These are phyloP conservation scores for Zea luxurians DNA, from an alignment of 176 grass and related monocot genomes.

Conservation along the genomic window DNA sequence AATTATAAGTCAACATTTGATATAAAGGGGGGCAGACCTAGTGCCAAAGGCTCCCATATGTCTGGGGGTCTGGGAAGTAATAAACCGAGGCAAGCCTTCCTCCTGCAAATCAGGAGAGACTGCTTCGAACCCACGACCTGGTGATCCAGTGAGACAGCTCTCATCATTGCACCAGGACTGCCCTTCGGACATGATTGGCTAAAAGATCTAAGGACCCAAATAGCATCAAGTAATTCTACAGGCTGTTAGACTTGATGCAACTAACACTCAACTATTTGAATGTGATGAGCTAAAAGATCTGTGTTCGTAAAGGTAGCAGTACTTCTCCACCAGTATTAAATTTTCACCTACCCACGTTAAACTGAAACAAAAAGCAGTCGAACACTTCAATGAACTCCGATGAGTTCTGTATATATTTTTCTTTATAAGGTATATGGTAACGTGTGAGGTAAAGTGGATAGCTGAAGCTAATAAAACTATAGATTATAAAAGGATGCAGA, in stretches of 20 bases:
- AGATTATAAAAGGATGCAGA: neutral
- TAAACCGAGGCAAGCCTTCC: too few relatives aligned
- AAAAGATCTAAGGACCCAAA: neutral
- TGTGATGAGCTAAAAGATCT: constrained; percentile 12
- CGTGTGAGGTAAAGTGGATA: constrained; percentile 12
- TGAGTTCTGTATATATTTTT: neutral
- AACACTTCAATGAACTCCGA: neutral
- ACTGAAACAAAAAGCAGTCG: constrained; percentile 12
- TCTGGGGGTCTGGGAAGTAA: too few relatives aligned
- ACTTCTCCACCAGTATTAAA: neutral
- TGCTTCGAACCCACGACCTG: too few relatives aligned
- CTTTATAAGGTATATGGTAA: neutral
- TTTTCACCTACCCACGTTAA: neutral
- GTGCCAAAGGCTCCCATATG: too few relatives aligned
- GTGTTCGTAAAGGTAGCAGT: neutral
- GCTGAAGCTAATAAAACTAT: neutral
- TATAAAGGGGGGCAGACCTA: too few relatives aligned
- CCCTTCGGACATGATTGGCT: neutral
- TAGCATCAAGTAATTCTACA: constrained; percentile 22
- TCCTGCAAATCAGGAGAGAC: too few relatives aligned
- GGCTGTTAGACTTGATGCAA: constrained; percentile 6
- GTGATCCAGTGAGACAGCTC: too few relatives aligned
- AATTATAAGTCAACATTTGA: constrained; percentile 9
- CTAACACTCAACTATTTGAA: constrained; percentile 15
- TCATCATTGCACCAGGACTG: too few relatives aligned